These are phyloP conservation scores for Lipomyces starkeyi DNA, from an alignment of 805 yeast genomes.

Conservation along the genomic window DNA sequence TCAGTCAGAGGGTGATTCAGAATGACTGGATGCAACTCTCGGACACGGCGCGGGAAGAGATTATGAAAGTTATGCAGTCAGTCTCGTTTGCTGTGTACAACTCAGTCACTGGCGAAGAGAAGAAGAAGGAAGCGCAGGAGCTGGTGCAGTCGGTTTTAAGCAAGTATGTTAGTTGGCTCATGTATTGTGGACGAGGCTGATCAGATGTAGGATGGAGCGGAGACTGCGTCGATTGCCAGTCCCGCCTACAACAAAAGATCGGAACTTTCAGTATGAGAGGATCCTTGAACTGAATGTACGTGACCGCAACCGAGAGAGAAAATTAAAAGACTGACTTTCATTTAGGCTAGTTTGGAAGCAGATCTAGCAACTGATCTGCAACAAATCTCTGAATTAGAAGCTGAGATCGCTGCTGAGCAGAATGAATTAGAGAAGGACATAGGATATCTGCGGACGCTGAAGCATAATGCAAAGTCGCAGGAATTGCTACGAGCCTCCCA, in stretches of 20 bases:
- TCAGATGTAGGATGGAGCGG: conserved; percentile 18
- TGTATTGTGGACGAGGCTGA: neutral
- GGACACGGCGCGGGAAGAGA: conserved; percentile 24
- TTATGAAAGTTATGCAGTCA: conserved; percentile 17
- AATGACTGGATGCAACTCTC: conserved; percentile 23
- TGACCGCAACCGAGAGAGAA: neutral
- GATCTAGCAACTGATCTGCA: conserved; percentile 17
- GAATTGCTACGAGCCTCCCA: conserved; percentile 22
- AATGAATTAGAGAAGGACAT: conserved; percentile 16
- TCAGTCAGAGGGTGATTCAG: conserved; percentile 11
- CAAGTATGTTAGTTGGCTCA: neutral
- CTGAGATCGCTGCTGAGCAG: conserved; percentile 26
- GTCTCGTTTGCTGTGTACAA: conserved; percentile 24
- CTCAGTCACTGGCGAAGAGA: conserved; percentile 16
- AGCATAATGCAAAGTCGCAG: conserved; percentile 27
- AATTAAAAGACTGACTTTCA: neutral
- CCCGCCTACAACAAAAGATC: conserved; percentile 27
- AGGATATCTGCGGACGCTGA: conserved; percentile 24
- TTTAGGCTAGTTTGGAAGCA: conserved; percentile 22
- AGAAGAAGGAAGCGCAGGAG: conserved; percentile 24
- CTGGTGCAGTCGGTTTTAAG: conserved; percentile 15
- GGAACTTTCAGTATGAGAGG: conserved; percentile 31
- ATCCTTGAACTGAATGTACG: conserved; percentile 27
- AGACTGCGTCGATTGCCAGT: conserved; percentile 28
- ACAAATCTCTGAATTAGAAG: conserved; percentile 26